Conservation (phyloP, 768 basidiomycete species). For the Cystobasidium tubakii region DNA sequence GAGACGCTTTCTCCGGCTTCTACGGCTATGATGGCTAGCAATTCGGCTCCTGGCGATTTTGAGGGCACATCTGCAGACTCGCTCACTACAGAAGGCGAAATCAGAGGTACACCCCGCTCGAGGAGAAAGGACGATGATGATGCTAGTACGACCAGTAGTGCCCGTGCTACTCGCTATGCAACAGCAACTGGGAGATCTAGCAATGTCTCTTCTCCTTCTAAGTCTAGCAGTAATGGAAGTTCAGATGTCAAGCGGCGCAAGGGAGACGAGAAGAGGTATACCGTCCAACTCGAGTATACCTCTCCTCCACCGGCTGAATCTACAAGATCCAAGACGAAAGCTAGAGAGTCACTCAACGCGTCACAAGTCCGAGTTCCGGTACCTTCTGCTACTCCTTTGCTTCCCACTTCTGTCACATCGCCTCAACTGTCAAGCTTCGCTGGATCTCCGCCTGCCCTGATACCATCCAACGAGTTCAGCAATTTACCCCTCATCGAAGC, state of each 20-base stretch:
- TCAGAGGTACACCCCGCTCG: conserved; percentile 19
- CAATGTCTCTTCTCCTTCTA: background rate
- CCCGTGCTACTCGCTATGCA: conserved; percentile 1
- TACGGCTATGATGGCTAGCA: conserved; percentile 27
- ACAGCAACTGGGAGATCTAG: background rate
- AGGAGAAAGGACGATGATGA: conserved; percentile 28
- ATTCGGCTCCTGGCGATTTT: conserved; percentile 34
- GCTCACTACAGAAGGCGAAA: conserved; percentile 21
- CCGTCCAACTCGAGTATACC: conserved; percentile 94
- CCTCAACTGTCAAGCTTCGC: background rate
- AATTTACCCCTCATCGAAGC: conserved; percentile 27
- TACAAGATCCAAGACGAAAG: conserved; percentile 30
- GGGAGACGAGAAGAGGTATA: conserved; percentile 69
- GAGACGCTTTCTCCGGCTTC: conserved; percentile 23
- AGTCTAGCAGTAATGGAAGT: conserved; percentile 9
- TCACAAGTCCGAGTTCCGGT: background rate
- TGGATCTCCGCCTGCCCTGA: background rate
- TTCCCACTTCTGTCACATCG: background rate
- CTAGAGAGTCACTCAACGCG: background rate
- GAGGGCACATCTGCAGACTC: conserved; percentile 31
- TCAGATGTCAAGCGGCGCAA: conserved; percentile 52
- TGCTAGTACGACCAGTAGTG: conserved; percentile 33
- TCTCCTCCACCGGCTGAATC: conserved; percentile 42
- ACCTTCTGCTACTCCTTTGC: background rate
- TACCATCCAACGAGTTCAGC: background rate